Conservation (phyloP, 2,329 filamentous ascomycete genomes). For the Talaromyces piceae region DNA sequence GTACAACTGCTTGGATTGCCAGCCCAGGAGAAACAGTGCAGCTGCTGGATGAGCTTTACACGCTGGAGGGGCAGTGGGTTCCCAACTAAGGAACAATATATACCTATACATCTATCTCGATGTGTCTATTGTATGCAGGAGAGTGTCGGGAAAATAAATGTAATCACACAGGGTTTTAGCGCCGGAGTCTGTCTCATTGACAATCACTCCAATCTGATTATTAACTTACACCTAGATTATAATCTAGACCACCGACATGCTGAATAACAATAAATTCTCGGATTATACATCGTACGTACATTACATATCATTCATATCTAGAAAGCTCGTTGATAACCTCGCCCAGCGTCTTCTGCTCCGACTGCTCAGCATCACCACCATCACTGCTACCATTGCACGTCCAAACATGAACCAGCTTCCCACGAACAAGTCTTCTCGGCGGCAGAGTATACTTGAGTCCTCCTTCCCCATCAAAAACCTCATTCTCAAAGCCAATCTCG, state of each 20-base stretch:
- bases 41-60: conserved; percentile 72
- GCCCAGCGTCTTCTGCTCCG: conserved; percentile 4
- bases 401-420: conserved; percentile 4
- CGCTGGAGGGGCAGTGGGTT: conserved; percentile 31
- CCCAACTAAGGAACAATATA: neutral
- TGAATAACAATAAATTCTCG: too few species aligned
- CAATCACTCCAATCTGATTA: too few species aligned
- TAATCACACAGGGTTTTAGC: too few species aligned
- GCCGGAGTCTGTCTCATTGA: too few species aligned
- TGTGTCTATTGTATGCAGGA: too few species aligned
- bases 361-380: too few species aligned
- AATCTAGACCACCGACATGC: too few species aligned
- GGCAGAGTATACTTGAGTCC: conserved; percentile 9
- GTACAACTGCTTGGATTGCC: conserved; percentile 95
- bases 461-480: neutral
- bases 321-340: conserved; percentile 11
- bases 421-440: neutral
- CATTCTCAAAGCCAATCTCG: neutral
- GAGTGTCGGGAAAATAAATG: too few species aligned
- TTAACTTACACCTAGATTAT: too few species aligned
- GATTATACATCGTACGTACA: neutral
- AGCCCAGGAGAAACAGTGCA: conserved; percentile 85
- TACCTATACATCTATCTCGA: neutral
- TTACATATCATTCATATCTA: neutral
- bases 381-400: neutral